A percentile compares a stretch with the other conserved stretches of the same genome.
Conservation (phyloP, 495 filamentous ascomycete species). For the Penicillium paxilli region DNA sequence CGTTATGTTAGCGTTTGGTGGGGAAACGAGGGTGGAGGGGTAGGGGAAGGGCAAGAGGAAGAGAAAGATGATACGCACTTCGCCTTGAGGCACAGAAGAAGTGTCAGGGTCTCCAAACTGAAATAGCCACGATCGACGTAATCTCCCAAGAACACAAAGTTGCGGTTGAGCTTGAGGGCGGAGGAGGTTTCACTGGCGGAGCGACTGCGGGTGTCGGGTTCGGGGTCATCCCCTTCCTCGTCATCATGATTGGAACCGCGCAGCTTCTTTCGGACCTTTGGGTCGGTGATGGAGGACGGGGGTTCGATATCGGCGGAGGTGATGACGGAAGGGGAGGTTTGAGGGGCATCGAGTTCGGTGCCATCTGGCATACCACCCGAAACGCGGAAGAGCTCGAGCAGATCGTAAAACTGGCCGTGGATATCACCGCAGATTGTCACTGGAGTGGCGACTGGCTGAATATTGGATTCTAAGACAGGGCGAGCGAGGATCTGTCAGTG, state of each 20-base stretch:
- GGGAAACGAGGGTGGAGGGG: too few relatives aligned
- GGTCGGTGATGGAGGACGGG: constrained; percentile 80
- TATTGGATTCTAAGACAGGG: constrained; percentile 96
- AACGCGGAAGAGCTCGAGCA: constrained; percentile 94
- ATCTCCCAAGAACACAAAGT: constrained; percentile 95
- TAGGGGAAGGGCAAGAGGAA: not conserved
- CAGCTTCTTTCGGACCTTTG: constrained; percentile 78
- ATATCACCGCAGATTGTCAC: constrained; percentile 98
- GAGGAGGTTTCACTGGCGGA: constrained; percentile 43
- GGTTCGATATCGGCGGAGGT: constrained; percentile 85
- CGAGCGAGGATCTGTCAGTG: not conserved
- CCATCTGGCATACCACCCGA: constrained; percentile 93
- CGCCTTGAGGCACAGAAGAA: constrained; percentile 94
- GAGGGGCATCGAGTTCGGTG: constrained; percentile 61
- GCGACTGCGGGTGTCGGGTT: constrained; percentile 24
- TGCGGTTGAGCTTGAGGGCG: constrained; percentile 58
- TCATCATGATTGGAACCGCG: constrained; percentile 48
- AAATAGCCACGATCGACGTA: constrained; percentile 98
- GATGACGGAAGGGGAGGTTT: constrained; percentile 65
- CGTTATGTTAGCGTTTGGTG: constrained; percentile 12
- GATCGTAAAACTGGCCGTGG: constrained; percentile 98
- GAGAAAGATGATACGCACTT: constrained; percentile 59
- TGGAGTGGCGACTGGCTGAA: constrained; percentile 93
- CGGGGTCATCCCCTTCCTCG: constrained; percentile 43
- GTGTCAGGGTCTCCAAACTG: constrained; percentile 92